These are phyloP conservation scores for Leishmania turanica DNA, from an alignment of 208 protist genomes.

Conservation along the genomic window DNA sequence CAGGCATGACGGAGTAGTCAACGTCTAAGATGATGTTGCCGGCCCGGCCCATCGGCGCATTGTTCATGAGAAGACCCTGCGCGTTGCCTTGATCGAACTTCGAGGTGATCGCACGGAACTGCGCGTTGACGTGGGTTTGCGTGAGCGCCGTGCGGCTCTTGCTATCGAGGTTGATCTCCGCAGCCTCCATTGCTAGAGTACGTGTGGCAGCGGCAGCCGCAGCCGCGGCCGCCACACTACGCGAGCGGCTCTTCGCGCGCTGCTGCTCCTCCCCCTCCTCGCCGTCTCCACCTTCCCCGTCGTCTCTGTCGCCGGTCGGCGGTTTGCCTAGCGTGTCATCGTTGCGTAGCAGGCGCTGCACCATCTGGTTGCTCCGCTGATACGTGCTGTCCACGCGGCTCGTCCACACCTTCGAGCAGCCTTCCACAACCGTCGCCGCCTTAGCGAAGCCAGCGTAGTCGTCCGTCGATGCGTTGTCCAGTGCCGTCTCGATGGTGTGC, in stretches of 20 bases:
- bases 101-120: constrained; percentile 90
- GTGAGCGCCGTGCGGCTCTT: constrained; percentile 69
- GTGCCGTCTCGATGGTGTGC: constrained; percentile 84
- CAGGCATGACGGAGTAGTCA: constrained; percentile 64
- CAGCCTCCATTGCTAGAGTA: constrained; percentile 75
- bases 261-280: constrained; percentile 18
- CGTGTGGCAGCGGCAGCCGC: constrained; percentile 36
- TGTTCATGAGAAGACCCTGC: constrained; percentile 86
- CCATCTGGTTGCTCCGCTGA: constrained; percentile 86
- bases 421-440: constrained; percentile 91
- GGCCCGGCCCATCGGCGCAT: constrained; percentile 72
- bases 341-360: constrained; percentile 84
- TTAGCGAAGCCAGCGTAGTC: constrained; percentile 91
- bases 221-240: constrained; percentile 24
- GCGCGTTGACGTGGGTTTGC: constrained; percentile 76
- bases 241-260: constrained; percentile 25
- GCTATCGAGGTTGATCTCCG: constrained; percentile 88
- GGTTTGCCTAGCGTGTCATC: constrained; percentile 39
- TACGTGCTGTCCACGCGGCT: constrained; percentile 91
- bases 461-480: constrained; percentile 64
- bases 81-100: constrained; percentile 92
- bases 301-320: constrained; percentile 34
- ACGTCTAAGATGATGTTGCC: constrained; percentile 90
- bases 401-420: constrained; percentile 94
- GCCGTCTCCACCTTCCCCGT: constrained; percentile 24